Evolutionary conservation across 1,139 yeast genomes (phyloP).

Genomic region (Geotrichum klebahnii): DNA sequence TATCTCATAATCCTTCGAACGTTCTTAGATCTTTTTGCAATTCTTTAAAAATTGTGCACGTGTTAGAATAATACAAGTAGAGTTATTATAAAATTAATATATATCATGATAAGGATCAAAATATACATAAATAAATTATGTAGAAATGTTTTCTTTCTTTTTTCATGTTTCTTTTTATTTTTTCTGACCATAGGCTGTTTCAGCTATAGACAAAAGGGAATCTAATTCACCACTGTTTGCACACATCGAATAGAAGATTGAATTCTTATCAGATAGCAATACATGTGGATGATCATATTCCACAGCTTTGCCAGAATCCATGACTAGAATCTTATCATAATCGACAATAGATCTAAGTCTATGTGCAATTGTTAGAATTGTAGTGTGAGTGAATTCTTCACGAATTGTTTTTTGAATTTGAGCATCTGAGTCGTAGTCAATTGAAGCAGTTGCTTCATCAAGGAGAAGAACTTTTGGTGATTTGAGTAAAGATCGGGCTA

Average conservation of each 20-base stretch:
- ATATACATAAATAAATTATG: neutral
- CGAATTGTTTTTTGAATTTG: slow-evolving; percentile 86
- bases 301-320: slow-evolving; percentile 86
- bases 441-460: slow-evolving; percentile 96
- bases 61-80: neutral
- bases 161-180: neutral
- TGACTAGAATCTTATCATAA: slow-evolving; percentile 88
- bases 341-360: slow-evolving; percentile 90
- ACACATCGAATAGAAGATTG: slow-evolving; percentile 85
- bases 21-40: too few species aligned
- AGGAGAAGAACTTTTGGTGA: slow-evolving; percentile 80
- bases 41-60: neutral
- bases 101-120: neutral
- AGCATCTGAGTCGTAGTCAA: slow-evolving; percentile 89
- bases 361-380: slow-evolving; percentile 93
- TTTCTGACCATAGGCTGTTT: slow-evolving; percentile 41
- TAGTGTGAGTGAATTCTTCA: slow-evolving; percentile 73
- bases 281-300: slow-evolving; percentile 86
- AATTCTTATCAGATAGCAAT: slow-evolving; percentile 56
- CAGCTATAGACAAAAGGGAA: slow-evolving; percentile 65
- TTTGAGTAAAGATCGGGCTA: slow-evolving; percentile 83
- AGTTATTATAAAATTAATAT: neutral
- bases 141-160: neutral
- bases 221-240: slow-evolving; percentile 89
- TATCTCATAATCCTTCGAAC: too few species aligned